Evolutionary conservation across 2,329 filamentous ascomycete species (phyloP).

Genomic region (Pseudocercospora musae): DNA sequence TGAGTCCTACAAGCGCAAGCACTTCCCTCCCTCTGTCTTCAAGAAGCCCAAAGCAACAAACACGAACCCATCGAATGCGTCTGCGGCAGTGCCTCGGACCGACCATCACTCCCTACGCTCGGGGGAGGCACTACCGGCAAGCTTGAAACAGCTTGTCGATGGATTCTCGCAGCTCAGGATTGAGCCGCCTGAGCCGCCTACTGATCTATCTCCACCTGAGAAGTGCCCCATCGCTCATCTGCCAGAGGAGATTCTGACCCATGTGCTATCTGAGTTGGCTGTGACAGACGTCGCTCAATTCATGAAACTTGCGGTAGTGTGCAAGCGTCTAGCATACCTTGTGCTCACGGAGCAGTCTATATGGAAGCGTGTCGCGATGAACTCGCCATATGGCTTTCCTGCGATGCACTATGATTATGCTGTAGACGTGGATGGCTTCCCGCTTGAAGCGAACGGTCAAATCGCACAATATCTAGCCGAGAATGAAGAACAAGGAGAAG

Average conservation of each 20-base stretch:
- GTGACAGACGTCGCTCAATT: constrained; percentile 73
- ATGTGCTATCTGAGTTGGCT: constrained; percentile 72
- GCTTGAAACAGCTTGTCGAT: constrained; percentile 63
- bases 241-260: constrained; percentile 79
- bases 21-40: constrained; percentile 3
- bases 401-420: constrained; percentile 80
- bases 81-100: constrained; percentile 52
- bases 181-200: constrained; percentile 60
- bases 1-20: constrained; percentile 66
- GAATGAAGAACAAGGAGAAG: constrained; percentile 15
- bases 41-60: constrained; percentile 43
- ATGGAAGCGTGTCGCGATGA: constrained; percentile 72
- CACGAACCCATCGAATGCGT: constrained; percentile 43
- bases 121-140: constrained; percentile 48
- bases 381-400: constrained; percentile 63
- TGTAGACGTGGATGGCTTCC: constrained; percentile 54
- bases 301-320: constrained; percentile 72
- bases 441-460: constrained; percentile 24
- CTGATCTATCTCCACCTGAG: constrained; percentile 68
- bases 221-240: constrained; percentile 76
- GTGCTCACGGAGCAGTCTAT: constrained; percentile 79
- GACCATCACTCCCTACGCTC: constrained; percentile 54
- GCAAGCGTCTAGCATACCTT: constrained; percentile 81
- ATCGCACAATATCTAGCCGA: constrained; percentile 25
- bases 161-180: constrained; percentile 72